phyloP scores from a whole-genome alignment of 148 eudicot species.

The Vaccinium vitisidaea region DNA sequence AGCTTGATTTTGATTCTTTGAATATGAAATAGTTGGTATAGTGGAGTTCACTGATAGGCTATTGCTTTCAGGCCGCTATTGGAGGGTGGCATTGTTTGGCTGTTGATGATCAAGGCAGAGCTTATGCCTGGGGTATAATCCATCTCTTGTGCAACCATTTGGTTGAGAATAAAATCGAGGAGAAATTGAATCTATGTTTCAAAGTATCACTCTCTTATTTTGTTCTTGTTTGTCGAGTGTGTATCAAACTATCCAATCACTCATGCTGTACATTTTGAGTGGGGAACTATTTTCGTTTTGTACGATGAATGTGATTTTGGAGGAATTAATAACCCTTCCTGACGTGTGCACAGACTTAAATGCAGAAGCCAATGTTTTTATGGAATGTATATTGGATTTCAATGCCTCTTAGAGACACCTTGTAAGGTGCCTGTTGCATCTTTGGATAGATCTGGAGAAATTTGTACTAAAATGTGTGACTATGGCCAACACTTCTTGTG shows the following conservation, averaged over 20 bases:
- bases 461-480: background rate
- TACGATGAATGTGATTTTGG: background rate
- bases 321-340: background rate
- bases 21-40: background rate
- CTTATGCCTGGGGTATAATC: constrained; percentile 95
- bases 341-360: background rate
- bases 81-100: constrained; percentile 99
- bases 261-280: background rate
- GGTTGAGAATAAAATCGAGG: background rate
- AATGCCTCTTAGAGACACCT: background rate
- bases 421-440: background rate
- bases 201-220: background rate
- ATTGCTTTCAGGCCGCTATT: constrained; percentile 80
- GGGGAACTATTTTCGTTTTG: background rate
- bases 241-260: background rate
- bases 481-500: background rate
- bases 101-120: constrained; percentile 96
- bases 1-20: background rate
- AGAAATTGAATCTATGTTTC: background rate
- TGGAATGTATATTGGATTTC: background rate
- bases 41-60: constrained; percentile 21
- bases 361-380: background rate
- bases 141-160: background rate
- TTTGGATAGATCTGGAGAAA: background rate
- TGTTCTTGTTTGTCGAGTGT: background rate